These are phyloP conservation scores for Gamsiella multidivaricata DNA, from an alignment of 192 early-diverging fungal genomes.

Conservation along the genomic window DNA sequence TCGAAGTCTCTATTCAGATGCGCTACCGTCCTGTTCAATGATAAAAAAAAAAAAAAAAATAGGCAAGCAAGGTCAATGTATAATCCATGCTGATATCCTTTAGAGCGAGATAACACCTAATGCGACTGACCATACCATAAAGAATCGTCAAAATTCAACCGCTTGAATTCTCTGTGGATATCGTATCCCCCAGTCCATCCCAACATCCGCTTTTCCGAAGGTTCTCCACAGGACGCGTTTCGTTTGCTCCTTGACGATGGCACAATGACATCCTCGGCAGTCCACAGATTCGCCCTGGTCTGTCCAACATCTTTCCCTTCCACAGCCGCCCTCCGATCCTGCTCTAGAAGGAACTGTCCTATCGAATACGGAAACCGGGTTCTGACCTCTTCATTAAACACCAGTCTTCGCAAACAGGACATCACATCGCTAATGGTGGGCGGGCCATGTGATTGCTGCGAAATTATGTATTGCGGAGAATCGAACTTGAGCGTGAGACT, in stretches of 20 bases:
- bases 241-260: neutral
- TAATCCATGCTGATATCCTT: neutral
- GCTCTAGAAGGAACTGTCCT: neutral
- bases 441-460: slow-evolving; percentile 1
- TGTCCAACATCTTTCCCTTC: neutral
- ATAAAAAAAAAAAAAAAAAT: neutral
- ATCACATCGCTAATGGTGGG: slow-evolving; percentile 8
- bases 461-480: slow-evolving; percentile 16
- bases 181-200: slow-evolving; percentile 56
- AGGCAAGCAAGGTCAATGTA: neutral
- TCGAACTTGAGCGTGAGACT: slow-evolving; percentile 21
- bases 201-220: neutral
- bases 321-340: neutral
- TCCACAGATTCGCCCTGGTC: slow-evolving; percentile 8
- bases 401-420: neutral
- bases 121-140: slow-evolving; percentile 31
- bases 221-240: neutral
- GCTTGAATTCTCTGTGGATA: slow-evolving; percentile 46
- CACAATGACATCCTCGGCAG: slow-evolving; percentile 34
- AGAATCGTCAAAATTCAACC: slow-evolving; percentile 37
- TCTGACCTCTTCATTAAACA: slow-evolving; percentile 12
- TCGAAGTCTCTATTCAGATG: slow-evolving; percentile 44
- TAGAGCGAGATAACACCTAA: neutral
- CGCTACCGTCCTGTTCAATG: slow-evolving; percentile 40
- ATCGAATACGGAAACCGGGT: slow-evolving; percentile 25